Percentiles rank a stretch among this genome's conserved stretches.
Evolutionary conservation across 306 rosid genomes (phyloP).

Genomic region (Cicer cuneatum): DNA sequence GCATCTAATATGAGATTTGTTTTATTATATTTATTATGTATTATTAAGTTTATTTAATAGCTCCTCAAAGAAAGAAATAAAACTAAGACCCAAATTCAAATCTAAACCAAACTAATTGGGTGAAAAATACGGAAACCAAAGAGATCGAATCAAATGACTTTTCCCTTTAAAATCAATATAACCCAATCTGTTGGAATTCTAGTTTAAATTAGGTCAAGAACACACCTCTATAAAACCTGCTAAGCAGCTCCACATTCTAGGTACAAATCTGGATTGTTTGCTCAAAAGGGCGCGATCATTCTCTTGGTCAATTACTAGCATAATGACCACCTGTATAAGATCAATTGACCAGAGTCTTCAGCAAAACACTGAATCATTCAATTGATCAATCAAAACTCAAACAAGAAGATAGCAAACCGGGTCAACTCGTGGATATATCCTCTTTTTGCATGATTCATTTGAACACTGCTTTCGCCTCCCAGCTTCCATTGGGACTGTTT

Average conservation of each 20-base stretch:
- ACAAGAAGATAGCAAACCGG: constrained; percentile 59
- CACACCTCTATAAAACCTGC: constrained; percentile 93
- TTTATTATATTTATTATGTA: too few relatives aligned
- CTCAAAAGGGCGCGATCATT: constrained; percentile 79
- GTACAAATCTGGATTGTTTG: constrained; percentile 78
- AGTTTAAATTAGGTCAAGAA: constrained; percentile 40
- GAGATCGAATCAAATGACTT: neutral
- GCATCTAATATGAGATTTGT: too few relatives aligned
- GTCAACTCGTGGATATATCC: constrained; percentile 89
- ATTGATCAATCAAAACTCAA: constrained; percentile 20
- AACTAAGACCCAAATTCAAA: too few relatives aligned
- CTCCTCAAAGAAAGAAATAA: too few relatives aligned
- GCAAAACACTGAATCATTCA: constrained; percentile 34
- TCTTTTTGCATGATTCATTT: constrained; percentile 67
- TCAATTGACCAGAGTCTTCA: constrained; percentile 23
- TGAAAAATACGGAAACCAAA: too few relatives aligned
- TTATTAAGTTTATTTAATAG: too few relatives aligned
- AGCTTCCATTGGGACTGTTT: constrained; percentile 75
- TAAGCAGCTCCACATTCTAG: constrained; percentile 94
- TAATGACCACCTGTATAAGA: constrained; percentile 80
- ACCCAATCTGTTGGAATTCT: neutral
- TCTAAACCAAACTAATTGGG: too few relatives aligned
- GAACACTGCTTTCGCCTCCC: constrained; percentile 87
- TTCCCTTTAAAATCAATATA: neutral
- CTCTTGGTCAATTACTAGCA: constrained; percentile 85